A percentile compares a stretch with the other conserved stretches of the same genome.
These are phyloP conservation scores for Picea glauca DNA, from an alignment of 75 land plant species.

Conservation along the genomic window DNA sequence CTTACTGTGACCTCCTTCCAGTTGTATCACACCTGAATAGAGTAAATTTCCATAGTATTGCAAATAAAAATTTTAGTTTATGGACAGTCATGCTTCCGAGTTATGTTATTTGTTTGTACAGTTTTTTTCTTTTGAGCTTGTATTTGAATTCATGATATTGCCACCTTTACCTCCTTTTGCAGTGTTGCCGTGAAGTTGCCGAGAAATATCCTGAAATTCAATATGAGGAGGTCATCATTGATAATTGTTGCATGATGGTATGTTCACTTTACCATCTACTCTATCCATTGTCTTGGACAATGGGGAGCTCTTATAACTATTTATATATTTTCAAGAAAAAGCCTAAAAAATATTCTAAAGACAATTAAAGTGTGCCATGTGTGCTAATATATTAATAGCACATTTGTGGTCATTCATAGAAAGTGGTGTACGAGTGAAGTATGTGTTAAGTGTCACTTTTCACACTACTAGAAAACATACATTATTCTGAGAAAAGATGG, in stretches of 20 bases:
- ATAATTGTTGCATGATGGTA: constrained; percentile 99
- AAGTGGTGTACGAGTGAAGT: neutral
- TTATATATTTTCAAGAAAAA: neutral
- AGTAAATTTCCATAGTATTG: neutral
- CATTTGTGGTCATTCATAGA: neutral
- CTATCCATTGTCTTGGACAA: neutral
- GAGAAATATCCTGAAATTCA: constrained; percentile 88
- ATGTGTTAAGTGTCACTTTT: neutral
- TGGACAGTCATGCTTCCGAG: neutral
- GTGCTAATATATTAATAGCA: neutral
- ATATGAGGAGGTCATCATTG: constrained; percentile 98
- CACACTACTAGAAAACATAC: neutral
- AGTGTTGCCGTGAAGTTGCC: constrained; percentile 98
- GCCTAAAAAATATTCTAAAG: neutral
- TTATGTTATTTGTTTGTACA: neutral
- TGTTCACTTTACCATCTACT: constrained; percentile 9
- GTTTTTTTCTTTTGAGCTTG: neutral
- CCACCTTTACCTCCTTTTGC: constrained; percentile 19
- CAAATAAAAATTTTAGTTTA: neutral
- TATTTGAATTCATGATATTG: neutral
- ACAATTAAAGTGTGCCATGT: neutral
- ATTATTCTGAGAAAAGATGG: neutral
- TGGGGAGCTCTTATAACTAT: neutral
- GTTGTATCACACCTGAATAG: neutral
- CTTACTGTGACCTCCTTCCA: neutral